Percentiles rank a stretch among this genome's conserved stretches.
These are phyloP conservation scores for Solanum hybrid DNA, from an alignment of 305 asterid genomes.

Conservation along the genomic window DNA sequence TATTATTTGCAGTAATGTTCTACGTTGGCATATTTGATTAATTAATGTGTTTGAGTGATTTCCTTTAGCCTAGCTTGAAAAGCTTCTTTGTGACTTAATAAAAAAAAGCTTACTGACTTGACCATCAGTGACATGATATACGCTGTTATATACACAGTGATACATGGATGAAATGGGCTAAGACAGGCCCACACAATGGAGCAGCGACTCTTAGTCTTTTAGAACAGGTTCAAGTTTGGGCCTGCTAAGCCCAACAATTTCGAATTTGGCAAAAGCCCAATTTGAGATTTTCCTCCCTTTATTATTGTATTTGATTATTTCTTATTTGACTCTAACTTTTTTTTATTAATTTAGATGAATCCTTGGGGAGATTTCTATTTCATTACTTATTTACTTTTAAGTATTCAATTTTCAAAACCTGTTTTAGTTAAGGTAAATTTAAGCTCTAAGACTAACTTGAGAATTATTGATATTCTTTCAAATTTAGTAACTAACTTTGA, in stretches of 20 bases:
- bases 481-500: neutral
- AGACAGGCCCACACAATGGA: neutral
- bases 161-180: neutral
- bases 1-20: neutral
- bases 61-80: neutral
- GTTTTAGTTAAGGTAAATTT: no score
- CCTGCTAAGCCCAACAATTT: neutral
- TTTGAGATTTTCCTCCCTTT: neutral
- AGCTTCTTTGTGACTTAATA: neutral
- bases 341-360: neutral
- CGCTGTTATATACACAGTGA: neutral
- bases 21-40: neutral
- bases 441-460: neutral
- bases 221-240: neutral
- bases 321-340: neutral
- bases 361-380: neutral
- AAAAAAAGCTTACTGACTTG: neutral
- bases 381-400: neutral
- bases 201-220: neutral
- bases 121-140: neutral
- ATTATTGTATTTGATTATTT: neutral
- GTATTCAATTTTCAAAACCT: neutral
- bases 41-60: neutral
- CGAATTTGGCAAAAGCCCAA: neutral
- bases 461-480: neutral